Percentiles rank a stretch among this genome's conserved stretches.
These are phyloP conservation scores for Eucalyptus sp. DNA, from an alignment of 345 rosid species.

Conservation along the genomic window DNA sequence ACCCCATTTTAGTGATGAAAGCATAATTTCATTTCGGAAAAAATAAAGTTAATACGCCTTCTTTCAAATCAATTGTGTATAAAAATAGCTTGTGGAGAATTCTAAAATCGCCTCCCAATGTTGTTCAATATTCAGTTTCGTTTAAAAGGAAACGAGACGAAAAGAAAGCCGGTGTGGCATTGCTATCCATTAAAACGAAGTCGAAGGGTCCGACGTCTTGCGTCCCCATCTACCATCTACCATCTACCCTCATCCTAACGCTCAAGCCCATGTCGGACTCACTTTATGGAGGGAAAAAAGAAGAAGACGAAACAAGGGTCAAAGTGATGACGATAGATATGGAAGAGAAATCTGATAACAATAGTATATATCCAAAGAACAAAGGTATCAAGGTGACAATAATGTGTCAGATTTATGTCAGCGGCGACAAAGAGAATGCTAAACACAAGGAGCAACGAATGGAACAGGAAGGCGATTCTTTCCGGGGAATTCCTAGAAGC, in stretches of 20 bases:
- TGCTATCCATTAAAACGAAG: background rate
- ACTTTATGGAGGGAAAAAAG: background rate
- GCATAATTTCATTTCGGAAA: background rate
- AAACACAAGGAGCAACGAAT: background rate
- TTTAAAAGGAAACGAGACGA: background rate
- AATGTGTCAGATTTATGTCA: background rate
- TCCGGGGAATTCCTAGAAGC: slow-evolving; percentile 23
- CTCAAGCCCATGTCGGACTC: background rate
- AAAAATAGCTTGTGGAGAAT: background rate
- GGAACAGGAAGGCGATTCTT: background rate
- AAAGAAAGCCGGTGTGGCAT: background rate
- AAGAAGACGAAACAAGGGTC: background rate
- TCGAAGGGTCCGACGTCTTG: background rate
- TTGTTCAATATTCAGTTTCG: background rate
- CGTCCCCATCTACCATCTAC: background rate
- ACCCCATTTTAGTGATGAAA: background rate
- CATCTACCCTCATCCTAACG: background rate
- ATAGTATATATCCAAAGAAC: background rate
- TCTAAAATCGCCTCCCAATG: background rate
- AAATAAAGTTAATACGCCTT: background rate
- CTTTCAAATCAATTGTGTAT: background rate
- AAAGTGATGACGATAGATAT: background rate
- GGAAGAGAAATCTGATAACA: background rate
- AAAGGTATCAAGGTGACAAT: background rate
- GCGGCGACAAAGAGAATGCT: background rate